Percentiles rank a stretch among this genome's conserved stretches.
Conservation (phyloP, 176 grass and related monocot species). For the Dendrocalamus sinicus region DNA sequence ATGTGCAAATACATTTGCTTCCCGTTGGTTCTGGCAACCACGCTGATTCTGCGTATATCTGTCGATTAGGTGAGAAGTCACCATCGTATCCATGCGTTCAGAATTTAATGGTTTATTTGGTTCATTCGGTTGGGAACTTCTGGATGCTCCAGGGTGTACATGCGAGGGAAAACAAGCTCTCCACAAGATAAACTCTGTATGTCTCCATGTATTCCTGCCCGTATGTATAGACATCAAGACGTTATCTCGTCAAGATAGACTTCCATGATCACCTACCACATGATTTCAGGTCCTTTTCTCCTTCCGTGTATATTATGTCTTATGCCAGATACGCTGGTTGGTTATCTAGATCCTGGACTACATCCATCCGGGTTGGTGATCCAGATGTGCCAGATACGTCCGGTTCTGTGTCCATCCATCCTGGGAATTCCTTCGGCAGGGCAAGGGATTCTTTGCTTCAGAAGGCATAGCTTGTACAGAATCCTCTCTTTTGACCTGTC, state of each 20-base stretch:
- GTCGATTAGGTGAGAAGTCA: constrained; percentile 22
- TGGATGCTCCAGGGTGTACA: neutral
- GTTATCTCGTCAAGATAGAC: constrained; percentile 60
- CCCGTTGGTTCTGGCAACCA: constrained; percentile 21
- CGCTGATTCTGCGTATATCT: constrained; percentile 7
- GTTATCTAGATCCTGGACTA: constrained; percentile 13
- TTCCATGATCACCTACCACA: constrained; percentile 23
- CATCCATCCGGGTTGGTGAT: no score
- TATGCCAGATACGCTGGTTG: constrained; percentile 2
- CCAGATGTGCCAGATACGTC: neutral
- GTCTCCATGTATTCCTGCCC: constrained; percentile 32
- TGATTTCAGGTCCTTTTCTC: constrained; percentile 35
- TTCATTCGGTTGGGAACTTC: constrained; percentile 2
- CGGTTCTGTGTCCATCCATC: neutral
- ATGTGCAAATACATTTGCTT: neutral
- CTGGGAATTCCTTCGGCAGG: neutral
- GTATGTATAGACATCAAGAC: constrained; percentile 54
- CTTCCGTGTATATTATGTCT: constrained; percentile 6
- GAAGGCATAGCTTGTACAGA: neutral
- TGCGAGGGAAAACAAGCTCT: neutral
- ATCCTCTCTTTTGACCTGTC: constrained; percentile 16
- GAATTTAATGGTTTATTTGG: constrained; percentile 22
- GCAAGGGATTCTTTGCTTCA: constrained; percentile 30
- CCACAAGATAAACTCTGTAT: constrained; percentile 4
- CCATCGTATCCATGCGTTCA: constrained; percentile 17